Evolutionary conservation across 768 basidiomycete genomes (phyloP).

Genomic region (Lyophyllum decastes): DNA sequence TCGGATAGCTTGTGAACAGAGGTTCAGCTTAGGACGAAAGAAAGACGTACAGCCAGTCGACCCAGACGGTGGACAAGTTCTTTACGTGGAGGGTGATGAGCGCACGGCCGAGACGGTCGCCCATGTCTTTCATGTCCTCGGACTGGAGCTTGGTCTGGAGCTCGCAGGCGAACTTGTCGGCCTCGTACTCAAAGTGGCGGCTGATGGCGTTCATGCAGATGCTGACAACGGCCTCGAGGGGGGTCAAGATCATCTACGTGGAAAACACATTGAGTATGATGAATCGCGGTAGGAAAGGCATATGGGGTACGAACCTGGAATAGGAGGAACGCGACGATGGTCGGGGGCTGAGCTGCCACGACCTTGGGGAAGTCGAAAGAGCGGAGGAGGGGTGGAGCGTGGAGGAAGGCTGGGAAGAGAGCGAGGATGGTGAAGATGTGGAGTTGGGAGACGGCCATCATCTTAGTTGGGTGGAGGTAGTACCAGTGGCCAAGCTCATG

Average conservation of each 20-base stretch:
- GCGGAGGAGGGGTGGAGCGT: slow-evolving; percentile 73
- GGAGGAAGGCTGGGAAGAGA: slow-evolving; percentile 88
- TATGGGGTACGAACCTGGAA: slow-evolving; percentile 58
- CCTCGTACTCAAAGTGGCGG: slow-evolving; percentile 89
- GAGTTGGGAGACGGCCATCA: slow-evolving; percentile 82
- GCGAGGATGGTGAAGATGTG: slow-evolving; percentile 88
- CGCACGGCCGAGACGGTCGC: slow-evolving; percentile 79
- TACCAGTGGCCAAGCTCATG: slow-evolving; percentile 99
- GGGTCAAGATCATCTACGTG: slow-evolving; percentile 73
- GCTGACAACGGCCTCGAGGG: slow-evolving; percentile 72
- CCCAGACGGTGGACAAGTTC: slow-evolving; percentile 92
- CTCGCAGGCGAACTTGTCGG: slow-evolving; percentile 84
- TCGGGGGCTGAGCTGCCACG: slow-evolving; percentile 69
- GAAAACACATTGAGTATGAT: neutral
- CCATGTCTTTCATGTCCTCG: slow-evolving; percentile 79
- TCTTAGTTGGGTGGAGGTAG: slow-evolving; percentile 86
- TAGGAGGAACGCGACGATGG: slow-evolving; percentile 83
- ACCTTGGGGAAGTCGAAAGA: slow-evolving; percentile 78
- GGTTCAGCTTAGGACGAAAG: slow-evolving; percentile 1
- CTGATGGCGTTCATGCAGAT: slow-evolving; percentile 81
- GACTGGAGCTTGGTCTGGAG: slow-evolving; percentile 53
- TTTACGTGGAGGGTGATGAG: slow-evolving; percentile 87
- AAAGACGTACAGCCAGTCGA: slow-evolving; percentile 80
- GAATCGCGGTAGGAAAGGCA: neutral
- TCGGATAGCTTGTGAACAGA: slow-evolving; percentile 2